Base-by-base conservation (phyloP, 78 protist genomes). In the Dictyostelium intermedium region DNA sequence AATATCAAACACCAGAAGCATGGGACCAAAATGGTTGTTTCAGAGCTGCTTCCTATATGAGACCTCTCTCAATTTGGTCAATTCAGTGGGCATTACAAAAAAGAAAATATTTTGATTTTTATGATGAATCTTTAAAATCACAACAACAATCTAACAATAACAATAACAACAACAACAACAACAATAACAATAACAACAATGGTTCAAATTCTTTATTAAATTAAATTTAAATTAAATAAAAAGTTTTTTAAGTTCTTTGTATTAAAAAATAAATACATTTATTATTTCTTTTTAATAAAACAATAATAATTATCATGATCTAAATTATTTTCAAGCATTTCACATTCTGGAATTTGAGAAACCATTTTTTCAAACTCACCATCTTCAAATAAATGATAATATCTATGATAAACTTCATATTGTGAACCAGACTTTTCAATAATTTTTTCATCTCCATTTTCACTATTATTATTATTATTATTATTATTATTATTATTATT, bases 351-450 rank as follows among this genome's bases (percentile, higher is more conserved):
- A 6, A 84, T 83, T 63, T 86, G 70, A 37, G 10, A 0, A 43
- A 85, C 14, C 37, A 95, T 27, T 30, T 10, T 32, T 76, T 91
- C 97, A 72, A 95, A 83, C 37, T 95, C 97, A 45, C 95, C 95
- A 18, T 95, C 81, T 56, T 69, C 84, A 93, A 95, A 95, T 25
- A 95, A 60, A 56, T 95, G 97, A 82, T 95, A 95, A 72, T 95
- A 95, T 82, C 97, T 50, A 25, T 95, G 85, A 72, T 91, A 92
- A 13, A 60, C 74, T 72, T 83, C 91, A 72, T 84, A 91, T 43
- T 9, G 16, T 18, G 91, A 43, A 14, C 91, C 91, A 8, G 91
- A 87, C 60, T 95, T 84, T 73, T 76, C 39, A 37, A 70, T 41
- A 1, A 39, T 25, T 45, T 50, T 79, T 11, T 47, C 47, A n/a